These are phyloP conservation scores for Leishmania martiniquensis DNA, from an alignment of 208 protist species.

Conservation along the genomic window DNA sequence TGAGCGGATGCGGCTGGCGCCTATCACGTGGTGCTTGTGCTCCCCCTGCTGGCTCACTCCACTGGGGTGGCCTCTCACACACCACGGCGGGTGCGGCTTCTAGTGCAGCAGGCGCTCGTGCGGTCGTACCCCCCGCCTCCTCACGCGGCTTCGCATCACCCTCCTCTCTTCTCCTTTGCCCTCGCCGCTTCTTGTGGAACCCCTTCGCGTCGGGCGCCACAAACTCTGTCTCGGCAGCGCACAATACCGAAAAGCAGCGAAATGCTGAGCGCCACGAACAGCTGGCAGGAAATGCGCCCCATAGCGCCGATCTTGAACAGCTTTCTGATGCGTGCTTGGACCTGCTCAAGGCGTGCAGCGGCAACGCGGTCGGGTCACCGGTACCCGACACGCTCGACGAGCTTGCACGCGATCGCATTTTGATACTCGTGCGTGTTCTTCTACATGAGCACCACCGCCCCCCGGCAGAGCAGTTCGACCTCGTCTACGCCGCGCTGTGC, in stretches of 20 bases:
- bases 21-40: neutral
- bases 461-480: conserved; percentile 74
- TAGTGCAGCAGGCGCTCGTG: neutral
- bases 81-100: neutral
- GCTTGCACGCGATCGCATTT: conserved; percentile 13
- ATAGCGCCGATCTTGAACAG: conserved; percentile 49
- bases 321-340: conserved; percentile 74
- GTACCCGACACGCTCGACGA: conserved; percentile 7
- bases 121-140: neutral
- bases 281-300: conserved; percentile 47
- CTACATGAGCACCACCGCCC: conserved; percentile 58
- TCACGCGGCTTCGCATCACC: neutral
- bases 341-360: conserved; percentile 64
- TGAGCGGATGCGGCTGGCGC: neutral
- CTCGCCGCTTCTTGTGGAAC: conserved; percentile 51
- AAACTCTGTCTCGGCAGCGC: neutral
- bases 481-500: conserved; percentile 79
- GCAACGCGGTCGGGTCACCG: conserved; percentile 5
- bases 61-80: neutral
- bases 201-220: conserved; percentile 30
- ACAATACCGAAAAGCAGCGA: conserved; percentile 6
- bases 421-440: conserved; percentile 49
- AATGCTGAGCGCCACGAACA: conserved; percentile 40
- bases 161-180: neutral
- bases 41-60: neutral